Evolutionary conservation across 768 basidiomycete species (phyloP).

Genomic region (Podaxis sp.): DNA sequence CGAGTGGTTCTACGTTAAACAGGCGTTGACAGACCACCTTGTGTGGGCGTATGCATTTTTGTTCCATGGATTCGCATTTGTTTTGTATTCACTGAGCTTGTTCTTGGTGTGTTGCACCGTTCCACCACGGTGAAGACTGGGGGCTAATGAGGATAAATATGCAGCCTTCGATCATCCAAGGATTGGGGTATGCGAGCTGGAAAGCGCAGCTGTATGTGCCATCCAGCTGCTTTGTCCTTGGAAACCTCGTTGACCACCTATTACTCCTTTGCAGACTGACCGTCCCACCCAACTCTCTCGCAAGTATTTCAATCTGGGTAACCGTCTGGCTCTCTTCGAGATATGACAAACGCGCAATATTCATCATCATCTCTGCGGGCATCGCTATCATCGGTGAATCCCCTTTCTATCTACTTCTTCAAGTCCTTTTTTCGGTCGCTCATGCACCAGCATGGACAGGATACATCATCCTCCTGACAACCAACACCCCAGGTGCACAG

Average conservation of each 20-base stretch:
- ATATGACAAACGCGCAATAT: slow-evolving; percentile 44
- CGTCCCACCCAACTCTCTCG: slow-evolving; percentile 57
- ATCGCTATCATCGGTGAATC: slow-evolving; percentile 52
- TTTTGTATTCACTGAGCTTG: slow-evolving; percentile 55
- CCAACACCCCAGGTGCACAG: slow-evolving; percentile 48
- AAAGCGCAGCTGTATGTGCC: slow-evolving; percentile 53
- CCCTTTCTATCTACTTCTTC: background rate
- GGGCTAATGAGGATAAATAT: background rate
- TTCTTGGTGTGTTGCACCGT: slow-evolving; percentile 43
- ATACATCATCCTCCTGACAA: slow-evolving; percentile 55
- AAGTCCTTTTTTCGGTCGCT: background rate
- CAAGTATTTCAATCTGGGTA: slow-evolving; percentile 46
- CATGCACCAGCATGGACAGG: slow-evolving; percentile 30
- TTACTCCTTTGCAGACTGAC: slow-evolving; percentile 43
- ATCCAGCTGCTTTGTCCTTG: background rate
- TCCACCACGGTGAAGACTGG: no score
- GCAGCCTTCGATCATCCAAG: slow-evolving; percentile 60
- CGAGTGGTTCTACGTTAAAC: slow-evolving; percentile 54
- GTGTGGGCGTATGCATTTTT: slow-evolving; percentile 61
- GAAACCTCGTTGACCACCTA: background rate
- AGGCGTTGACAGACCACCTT: slow-evolving; percentile 57
- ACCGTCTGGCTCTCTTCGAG: slow-evolving; percentile 54
- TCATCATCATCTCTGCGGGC: slow-evolving; percentile 50
- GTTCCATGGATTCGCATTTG: slow-evolving; percentile 64
- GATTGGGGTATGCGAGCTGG: slow-evolving; percentile 58